Evolutionary conservation across 257 asterid genomes (phyloP).

Genomic region (Solanum chilense): DNA sequence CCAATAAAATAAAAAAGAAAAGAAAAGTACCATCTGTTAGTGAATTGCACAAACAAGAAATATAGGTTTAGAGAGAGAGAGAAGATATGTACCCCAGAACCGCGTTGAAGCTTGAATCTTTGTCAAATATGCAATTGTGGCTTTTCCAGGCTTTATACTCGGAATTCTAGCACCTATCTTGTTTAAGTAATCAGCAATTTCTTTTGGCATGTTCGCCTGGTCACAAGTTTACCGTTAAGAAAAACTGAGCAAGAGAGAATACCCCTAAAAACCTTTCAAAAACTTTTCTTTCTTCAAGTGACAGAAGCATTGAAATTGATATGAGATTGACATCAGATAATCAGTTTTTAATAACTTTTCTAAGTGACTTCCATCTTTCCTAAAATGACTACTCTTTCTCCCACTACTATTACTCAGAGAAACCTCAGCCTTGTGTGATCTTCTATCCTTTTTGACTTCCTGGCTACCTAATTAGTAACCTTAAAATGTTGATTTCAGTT

Average conservation of each 20-base stretch:
- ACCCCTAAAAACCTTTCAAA: not conserved
- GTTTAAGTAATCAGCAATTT: conserved; percentile 90
- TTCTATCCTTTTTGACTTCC: not conserved
- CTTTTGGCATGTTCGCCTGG: conserved; percentile 98
- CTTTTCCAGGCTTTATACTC: conserved; percentile 86
- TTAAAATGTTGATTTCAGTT: not conserved
- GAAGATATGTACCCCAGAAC: conserved; percentile 73
- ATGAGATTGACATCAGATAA: not conserved
- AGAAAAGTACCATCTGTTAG: not conserved
- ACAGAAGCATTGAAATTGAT: not conserved
- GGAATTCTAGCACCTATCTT: conserved; percentile 98
- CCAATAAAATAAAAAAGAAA: not conserved
- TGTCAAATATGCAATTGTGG: conserved; percentile 87
- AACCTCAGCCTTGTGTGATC: not conserved
- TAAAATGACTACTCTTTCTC: not conserved
- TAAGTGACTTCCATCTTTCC: not conserved
- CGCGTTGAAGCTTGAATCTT: conserved; percentile 96
- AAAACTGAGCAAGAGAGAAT: not conserved
- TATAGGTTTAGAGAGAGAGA: not conserved
- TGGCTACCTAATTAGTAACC: not conserved
- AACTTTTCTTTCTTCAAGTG: not conserved
- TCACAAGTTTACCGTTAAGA: not conserved
- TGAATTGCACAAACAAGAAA: not conserved
- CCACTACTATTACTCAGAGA: not conserved
- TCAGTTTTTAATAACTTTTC: not conserved